Evolutionary conservation across 495 filamentous ascomycete species (phyloP).

Genomic region (Daldinia grandis): DNA sequence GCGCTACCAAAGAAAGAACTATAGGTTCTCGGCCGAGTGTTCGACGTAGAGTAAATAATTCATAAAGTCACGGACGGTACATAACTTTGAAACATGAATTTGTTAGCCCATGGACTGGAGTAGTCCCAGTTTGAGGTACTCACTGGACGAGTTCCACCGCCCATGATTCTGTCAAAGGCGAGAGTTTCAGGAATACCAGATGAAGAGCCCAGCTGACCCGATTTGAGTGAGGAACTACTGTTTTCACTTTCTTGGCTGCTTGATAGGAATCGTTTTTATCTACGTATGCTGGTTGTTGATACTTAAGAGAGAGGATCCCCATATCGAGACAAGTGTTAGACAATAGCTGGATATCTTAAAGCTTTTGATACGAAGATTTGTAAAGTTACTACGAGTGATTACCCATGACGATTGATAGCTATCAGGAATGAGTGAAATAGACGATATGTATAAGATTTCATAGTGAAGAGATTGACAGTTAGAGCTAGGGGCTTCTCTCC

Average conservation of each 20-base stretch:
- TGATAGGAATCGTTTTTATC: conserved; percentile 39
- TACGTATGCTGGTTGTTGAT: conserved; percentile 52
- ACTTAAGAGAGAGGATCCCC: conserved; percentile 46
- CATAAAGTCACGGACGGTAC: conserved; percentile 79
- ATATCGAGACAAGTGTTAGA: conserved; percentile 23
- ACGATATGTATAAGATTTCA: background rate
- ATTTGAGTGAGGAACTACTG: conserved; percentile 35
- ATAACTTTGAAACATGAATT: conserved; percentile 59
- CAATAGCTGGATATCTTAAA: background rate
- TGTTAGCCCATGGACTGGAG: background rate
- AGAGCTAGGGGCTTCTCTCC: background rate
- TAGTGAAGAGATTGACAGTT: background rate
- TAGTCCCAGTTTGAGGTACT: conserved; percentile 43
- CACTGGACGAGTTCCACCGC: conserved; percentile 81
- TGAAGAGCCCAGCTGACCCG: conserved; percentile 25
- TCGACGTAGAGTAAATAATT: conserved; percentile 81
- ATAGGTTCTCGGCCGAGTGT: conserved; percentile 76
- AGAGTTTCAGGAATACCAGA: conserved; percentile 71
- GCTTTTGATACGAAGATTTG: too few relatives aligned
- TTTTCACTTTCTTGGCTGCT: conserved; percentile 40
- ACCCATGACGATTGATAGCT: background rate
- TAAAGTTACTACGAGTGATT: too few relatives aligned
- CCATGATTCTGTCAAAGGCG: conserved; percentile 74
- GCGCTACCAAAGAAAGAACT: conserved; percentile 79
- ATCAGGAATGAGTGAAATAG: background rate